Conservation (phyloP, 1,284 basidiomycete species). For the Ganoderma boninense region DNA sequence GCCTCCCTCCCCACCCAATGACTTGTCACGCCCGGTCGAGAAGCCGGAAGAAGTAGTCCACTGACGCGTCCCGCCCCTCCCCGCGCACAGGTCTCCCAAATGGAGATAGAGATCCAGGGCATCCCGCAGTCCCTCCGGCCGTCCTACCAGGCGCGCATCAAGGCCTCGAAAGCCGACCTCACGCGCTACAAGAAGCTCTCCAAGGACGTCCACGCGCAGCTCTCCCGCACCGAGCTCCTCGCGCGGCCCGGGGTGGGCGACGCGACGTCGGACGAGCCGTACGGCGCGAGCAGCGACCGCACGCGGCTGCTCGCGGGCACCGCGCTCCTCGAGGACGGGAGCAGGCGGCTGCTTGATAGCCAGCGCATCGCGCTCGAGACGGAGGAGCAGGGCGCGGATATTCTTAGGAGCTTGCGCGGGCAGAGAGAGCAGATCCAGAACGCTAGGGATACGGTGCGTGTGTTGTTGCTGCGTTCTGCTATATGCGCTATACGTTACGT, state of each 20-base stretch:
- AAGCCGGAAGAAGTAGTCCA: not conserved
- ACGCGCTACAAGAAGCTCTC: slow-evolving; percentile 82
- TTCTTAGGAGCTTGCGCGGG: slow-evolving; percentile 83
- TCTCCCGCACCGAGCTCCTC: slow-evolving; percentile 69
- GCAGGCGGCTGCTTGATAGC: slow-evolving; percentile 86
- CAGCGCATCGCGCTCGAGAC: slow-evolving; percentile 96
- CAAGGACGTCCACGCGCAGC: slow-evolving; percentile 67
- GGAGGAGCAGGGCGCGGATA: slow-evolving; percentile 94
- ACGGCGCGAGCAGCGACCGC: slow-evolving; percentile 74
- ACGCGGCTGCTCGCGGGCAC: slow-evolving; percentile 82
- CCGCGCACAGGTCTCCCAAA: slow-evolving; percentile 85
- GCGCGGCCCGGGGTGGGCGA: slow-evolving; percentile 50
- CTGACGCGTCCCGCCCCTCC: slow-evolving; percentile 15
- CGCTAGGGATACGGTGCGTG: slow-evolving; percentile 83
- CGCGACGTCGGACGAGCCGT: slow-evolving; percentile 83
- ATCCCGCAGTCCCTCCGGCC: slow-evolving; percentile 88
- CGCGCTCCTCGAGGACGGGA: slow-evolving; percentile 78
- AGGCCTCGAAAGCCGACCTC: slow-evolving; percentile 77
- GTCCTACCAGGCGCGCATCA: slow-evolving; percentile 78
- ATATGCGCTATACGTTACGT: no score
- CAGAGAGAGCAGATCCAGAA: slow-evolving; percentile 98
- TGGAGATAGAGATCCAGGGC: slow-evolving; percentile 98
- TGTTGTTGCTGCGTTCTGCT: no score
- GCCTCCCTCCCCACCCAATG: no score
- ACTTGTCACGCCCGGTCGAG: not conserved